Conservation (phyloP, 2,329 filamentous ascomycete species). For the Seiridium unicorne region DNA sequence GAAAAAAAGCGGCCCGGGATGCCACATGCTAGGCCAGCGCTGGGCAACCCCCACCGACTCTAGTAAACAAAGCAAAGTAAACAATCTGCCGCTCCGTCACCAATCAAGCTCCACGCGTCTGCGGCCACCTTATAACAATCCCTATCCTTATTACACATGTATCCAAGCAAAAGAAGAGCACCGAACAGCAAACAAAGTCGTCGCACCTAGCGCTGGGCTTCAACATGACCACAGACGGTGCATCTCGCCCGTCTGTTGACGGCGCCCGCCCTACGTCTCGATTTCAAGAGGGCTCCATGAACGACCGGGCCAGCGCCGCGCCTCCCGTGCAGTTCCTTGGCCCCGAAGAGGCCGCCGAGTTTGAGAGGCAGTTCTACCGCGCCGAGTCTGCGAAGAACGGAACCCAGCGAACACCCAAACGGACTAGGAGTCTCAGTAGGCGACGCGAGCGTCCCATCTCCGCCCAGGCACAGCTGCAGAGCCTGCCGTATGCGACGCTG, state of each 20-base stretch:
- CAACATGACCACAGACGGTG: constrained; percentile 16
- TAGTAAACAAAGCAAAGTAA: constrained; percentile 1
- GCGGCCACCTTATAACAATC: neutral
- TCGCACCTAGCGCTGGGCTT: neutral
- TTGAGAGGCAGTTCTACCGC: constrained; percentile 27
- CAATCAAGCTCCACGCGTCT: neutral
- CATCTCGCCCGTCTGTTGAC: constrained; percentile 26
- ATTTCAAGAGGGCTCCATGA: constrained; percentile 84
- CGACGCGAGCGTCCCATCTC: constrained; percentile 18
- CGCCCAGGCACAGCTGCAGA: constrained; percentile 15
- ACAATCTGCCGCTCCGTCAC: neutral
- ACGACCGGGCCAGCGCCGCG: constrained; percentile 69
- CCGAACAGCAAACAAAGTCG: too few relatives aligned
- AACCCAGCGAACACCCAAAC: neutral
- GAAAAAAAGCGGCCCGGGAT: too few relatives aligned
- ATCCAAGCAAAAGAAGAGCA: too few relatives aligned
- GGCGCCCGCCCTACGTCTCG: constrained; percentile 26
- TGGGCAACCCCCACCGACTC: neutral
- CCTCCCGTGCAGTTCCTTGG: constrained; percentile 69
- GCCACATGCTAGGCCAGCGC: neutral
- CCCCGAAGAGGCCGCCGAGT: constrained; percentile 24
- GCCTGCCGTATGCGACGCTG: constrained; percentile 7
- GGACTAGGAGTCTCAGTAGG: neutral
- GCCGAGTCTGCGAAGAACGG: neutral
- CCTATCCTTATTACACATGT: too few relatives aligned